Evolutionary conservation across 331 rosid genomes (phyloP).

Genomic region (Rhamnella rubrinervis): DNA sequence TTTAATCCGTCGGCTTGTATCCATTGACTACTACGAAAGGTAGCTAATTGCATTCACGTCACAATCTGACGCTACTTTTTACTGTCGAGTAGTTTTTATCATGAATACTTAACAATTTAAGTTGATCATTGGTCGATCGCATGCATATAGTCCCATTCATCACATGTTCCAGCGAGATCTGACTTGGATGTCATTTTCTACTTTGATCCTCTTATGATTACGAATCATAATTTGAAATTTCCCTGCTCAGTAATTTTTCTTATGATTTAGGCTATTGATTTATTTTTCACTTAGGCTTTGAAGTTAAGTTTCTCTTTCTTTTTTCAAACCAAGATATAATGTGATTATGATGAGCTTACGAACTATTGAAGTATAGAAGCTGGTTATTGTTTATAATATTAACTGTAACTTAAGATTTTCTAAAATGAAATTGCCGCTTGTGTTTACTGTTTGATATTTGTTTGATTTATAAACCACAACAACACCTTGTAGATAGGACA

Average conservation of each 20-base stretch:
- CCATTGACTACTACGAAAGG: no score
- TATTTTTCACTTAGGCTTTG: no score
- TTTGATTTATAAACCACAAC: neutral
- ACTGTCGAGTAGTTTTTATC: neutral
- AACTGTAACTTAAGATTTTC: neutral
- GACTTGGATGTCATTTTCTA: neutral
- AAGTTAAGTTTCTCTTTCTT: no score
- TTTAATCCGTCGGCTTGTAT: no score
- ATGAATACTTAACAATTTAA: neutral
- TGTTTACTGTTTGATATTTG: no score
- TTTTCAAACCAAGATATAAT: no score
- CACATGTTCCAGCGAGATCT: neutral
- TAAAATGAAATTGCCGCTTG: no score
- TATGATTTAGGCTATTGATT: no score
- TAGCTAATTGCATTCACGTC: no score
- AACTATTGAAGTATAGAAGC: neutral
- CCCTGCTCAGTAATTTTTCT: no score
- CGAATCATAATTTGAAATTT: neutral
- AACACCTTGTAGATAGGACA: neutral
- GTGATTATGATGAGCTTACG: neutral
- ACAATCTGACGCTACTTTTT: neutral
- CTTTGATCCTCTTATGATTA: neutral
- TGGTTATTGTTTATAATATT: neutral
- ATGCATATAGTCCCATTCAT: neutral
- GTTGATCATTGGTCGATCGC: conserved; percentile 1